phyloP scores from a whole-genome alignment of 1,284 basidiomycete species.

The Puccinia polysora region DNA sequence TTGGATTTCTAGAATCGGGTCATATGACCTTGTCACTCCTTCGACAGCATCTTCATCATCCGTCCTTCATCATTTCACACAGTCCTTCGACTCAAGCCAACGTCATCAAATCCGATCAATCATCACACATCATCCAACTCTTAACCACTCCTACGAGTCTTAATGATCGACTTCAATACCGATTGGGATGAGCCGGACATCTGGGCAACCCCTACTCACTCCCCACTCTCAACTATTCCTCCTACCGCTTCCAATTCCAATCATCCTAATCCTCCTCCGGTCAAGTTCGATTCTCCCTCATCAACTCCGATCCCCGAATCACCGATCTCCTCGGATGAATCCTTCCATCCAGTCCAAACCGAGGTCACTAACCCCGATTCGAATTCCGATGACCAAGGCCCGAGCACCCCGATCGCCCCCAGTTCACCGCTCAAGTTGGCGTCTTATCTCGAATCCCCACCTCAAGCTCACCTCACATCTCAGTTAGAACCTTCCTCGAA shows the following conservation, averaged over 20 bases:
- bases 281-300: too few relatives aligned
- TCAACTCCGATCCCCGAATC: background rate
- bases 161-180: constrained; percentile 28
- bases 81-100: too few relatives aligned
- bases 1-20: too few relatives aligned
- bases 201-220: constrained; percentile 33
- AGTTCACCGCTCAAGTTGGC: background rate
- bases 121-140: too few relatives aligned
- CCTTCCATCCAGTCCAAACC: background rate
- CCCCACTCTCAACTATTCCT: constrained; percentile 5
- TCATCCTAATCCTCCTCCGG: background rate
- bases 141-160: too few relatives aligned
- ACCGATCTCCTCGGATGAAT: background rate
- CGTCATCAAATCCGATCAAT: too few relatives aligned
- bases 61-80: too few relatives aligned
- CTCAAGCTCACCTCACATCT: background rate
- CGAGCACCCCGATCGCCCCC: background rate
- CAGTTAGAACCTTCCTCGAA: constrained; percentile 2
- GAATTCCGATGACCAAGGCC: constrained; percentile 9
- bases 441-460: background rate
- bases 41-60: too few relatives aligned
- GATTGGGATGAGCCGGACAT: constrained; percentile 41
- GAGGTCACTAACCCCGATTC: background rate
- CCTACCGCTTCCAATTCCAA: background rate
- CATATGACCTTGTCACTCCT: too few relatives aligned